Percentiles rank a stretch among this genome's conserved stretches.
These are phyloP conservation scores for Talaromyces stipitatus DNA, from an alignment of 495 filamentous ascomycete species.

Conservation along the genomic window DNA sequence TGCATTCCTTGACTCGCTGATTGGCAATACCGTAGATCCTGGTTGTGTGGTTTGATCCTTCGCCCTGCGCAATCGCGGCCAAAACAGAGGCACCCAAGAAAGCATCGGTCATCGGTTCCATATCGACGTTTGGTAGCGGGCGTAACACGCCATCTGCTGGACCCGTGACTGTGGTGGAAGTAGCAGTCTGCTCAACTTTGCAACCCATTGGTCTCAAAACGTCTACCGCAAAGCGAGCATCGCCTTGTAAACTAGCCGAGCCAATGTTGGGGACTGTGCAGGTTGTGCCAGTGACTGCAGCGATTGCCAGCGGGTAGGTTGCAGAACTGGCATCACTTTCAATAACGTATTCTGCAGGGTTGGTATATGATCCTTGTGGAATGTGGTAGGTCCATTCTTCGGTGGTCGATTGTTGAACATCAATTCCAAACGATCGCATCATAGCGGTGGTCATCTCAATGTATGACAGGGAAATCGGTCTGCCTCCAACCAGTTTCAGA, in stretches of 20 bases:
- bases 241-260: constrained; percentile 82
- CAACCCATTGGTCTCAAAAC: constrained; percentile 93
- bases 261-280: constrained; percentile 97
- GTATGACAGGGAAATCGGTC: constrained; percentile 93
- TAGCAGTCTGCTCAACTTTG: constrained; percentile 71
- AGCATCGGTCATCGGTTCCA: constrained; percentile 99
- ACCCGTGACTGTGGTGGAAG: constrained; percentile 87
- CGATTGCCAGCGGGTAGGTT: constrained; percentile 92
- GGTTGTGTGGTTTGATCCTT: constrained; percentile 51
- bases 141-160: constrained; percentile 66
- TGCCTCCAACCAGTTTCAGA: constrained; percentile 80
- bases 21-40: constrained; percentile 95
- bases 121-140: constrained; percentile 72
- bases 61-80: constrained; percentile 76
- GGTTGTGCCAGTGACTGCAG: constrained; percentile 88
- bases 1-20: constrained; percentile 97
- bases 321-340: constrained; percentile 98
- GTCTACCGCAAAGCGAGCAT: constrained; percentile 90
- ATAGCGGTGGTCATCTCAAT: constrained; percentile 98
- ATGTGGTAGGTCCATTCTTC: constrained; percentile 93
- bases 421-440: constrained; percentile 90
- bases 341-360: constrained; percentile 79
- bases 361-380: constrained; percentile 74
- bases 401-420: constrained; percentile 61
- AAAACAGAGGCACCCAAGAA: constrained; percentile 93